Evolutionary conservation across 371 early-diverging fungal species (phyloP), one percentile per base, ranked within the genome.

Genomic region (Apophysomyces ossiformis): DNA sequence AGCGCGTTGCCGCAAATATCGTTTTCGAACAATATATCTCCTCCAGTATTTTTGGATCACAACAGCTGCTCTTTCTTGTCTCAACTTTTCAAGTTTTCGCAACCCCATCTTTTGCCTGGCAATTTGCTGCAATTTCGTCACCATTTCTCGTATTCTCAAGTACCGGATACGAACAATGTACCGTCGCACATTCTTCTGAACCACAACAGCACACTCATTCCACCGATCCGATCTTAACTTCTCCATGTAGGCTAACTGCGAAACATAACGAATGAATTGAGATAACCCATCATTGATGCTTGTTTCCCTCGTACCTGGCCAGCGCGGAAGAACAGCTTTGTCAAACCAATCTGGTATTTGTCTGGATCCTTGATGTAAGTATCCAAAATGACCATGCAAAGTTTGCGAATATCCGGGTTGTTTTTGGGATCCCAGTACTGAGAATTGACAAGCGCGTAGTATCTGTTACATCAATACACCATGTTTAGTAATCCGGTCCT

Each of bases 271-370:
- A 4, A 13, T 58, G 8, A 58, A 18, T 6, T 21, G 3, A 11
- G 16, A 35, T 39, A 45, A 45, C 6, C 18, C n/a, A 50, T 60
- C 43, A 6, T 5, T 43, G 18, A 15, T n/a, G 2, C 21, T 60
- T 13, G 7, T 37, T 26, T 62, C 41, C 13, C 41, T 41, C 41
- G 4, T 71, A 76, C 77, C 72, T 78, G 93, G 47, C 99, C 99
- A 18, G 99, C 95, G 15, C 98, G 92, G 92, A 99, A 99, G 79
- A 99, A 99, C 57, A 99, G 92, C 78, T 97, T 99, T 7, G 98
- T 96, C 46, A 89, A 74, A 64, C 99, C 99, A 21, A 99, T 80
- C 80, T 97, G 99, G 77, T 92, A 99, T 70, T 93, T 91, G 72
- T 95, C 95, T 9, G 77, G 72, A 67, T 92, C 92, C 44, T 74